Evolutionary conservation across 345 rosid species (phyloP).

Genomic region (Hypericum perforatum): DNA sequence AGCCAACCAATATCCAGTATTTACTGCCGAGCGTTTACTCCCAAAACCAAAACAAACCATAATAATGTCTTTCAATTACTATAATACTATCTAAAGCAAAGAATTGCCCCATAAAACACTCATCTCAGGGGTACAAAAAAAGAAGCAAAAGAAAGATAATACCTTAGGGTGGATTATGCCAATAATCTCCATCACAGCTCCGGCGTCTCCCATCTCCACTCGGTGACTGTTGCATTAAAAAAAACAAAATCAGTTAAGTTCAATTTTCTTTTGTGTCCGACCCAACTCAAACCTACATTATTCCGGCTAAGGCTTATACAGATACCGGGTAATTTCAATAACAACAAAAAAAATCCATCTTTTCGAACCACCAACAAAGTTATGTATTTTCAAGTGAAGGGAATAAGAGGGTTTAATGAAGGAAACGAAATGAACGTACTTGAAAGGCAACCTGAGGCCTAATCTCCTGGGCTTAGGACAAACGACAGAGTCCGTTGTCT

Average conservation of each 20-base stretch:
- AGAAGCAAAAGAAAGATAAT: not conserved
- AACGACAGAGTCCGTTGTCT: constrained; percentile 29
- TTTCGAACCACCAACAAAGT: too few relatives aligned
- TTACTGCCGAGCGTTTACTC: too few relatives aligned
- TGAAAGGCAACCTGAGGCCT: constrained; percentile 20
- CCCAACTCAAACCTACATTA: too few relatives aligned
- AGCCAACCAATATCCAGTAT: too few relatives aligned
- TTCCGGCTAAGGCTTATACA: too few relatives aligned
- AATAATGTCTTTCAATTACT: not conserved
- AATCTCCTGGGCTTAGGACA: constrained; percentile 58
- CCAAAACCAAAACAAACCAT: too few relatives aligned
- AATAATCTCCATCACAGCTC: constrained; percentile 49
- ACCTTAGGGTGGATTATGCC: constrained; percentile 57
- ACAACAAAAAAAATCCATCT: too few relatives aligned
- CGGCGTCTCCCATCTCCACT: constrained; percentile 40
- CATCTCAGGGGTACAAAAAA: not conserved
- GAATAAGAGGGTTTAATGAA: too few relatives aligned
- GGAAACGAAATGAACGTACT: constrained; percentile 9
- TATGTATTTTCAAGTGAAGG: not conserved
- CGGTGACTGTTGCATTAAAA: constrained; percentile 17
- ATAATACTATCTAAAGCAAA: too few relatives aligned
- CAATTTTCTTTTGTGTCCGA: too few relatives aligned
- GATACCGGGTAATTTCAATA: too few relatives aligned
- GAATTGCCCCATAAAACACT: too few relatives aligned
- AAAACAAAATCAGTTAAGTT: not conserved